These are phyloP conservation scores for Raddia guianensis DNA, from an alignment of 176 grass and related monocot genomes.

Conservation along the genomic window DNA sequence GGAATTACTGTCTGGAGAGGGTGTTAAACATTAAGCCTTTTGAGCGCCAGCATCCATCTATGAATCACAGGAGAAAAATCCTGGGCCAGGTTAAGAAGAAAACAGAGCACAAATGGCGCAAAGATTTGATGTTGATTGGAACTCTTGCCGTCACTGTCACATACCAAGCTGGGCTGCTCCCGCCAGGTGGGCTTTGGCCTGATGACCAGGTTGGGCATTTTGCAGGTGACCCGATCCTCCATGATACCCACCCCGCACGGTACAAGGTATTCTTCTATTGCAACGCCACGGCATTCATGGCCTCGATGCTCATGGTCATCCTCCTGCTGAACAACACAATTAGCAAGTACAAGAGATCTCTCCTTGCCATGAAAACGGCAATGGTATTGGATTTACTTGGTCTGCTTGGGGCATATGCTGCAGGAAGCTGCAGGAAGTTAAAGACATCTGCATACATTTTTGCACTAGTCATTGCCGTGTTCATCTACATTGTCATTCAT, in stretches of 20 bases:
- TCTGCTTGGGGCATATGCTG: slow-evolving; percentile 46
- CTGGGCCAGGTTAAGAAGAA: background rate
- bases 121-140: slow-evolving; percentile 59
- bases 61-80: background rate
- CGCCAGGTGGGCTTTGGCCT: slow-evolving; percentile 52
- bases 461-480: slow-evolving; percentile 45
- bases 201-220: slow-evolving; percentile 28
- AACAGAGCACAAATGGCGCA: slow-evolving; percentile 53
- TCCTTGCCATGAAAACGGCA: slow-evolving; percentile 48
- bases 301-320: slow-evolving; percentile 46
- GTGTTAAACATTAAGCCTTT: slow-evolving; percentile 16
- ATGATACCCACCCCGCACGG: slow-evolving; percentile 23
- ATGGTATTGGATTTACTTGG: slow-evolving; percentile 44
- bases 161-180: slow-evolving; percentile 63
- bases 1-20: background rate
- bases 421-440: slow-evolving; percentile 51
- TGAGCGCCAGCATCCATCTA: background rate
- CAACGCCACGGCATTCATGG: slow-evolving; percentile 47
- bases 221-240: slow-evolving; percentile 44
- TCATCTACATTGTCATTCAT: slow-evolving; percentile 50
- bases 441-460: slow-evolving; percentile 47
- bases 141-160: slow-evolving; percentile 56
- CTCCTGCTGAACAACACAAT: slow-evolving; percentile 46
- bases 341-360: slow-evolving; percentile 44
- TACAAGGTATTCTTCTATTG: slow-evolving; percentile 56